Evolutionary conservation across 176 grass and related monocot species (phyloP).

Genomic region (Tuctoria greenei): DNA sequence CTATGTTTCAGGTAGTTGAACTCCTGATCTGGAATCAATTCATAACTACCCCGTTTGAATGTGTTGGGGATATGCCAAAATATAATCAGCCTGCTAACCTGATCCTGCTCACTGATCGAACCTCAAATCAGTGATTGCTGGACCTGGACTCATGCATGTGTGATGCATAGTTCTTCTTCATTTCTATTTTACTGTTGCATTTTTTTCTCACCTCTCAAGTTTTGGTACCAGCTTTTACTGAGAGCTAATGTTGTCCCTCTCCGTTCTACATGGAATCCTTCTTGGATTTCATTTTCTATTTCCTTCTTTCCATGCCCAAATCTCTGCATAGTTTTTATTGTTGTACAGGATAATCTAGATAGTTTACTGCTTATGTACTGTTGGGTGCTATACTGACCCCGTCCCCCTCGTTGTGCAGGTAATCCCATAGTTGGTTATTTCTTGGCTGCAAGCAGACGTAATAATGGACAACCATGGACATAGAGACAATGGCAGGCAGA

Average conservation of each 20-base stretch:
- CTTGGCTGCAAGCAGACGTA: constrained; percentile 42
- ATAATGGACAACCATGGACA: constrained; percentile 76
- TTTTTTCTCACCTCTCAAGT: background rate
- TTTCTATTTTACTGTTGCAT: background rate
- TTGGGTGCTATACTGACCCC: background rate
- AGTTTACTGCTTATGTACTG: background rate
- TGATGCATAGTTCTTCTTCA: background rate
- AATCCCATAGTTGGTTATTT: constrained; percentile 16
- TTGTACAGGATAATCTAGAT: background rate
- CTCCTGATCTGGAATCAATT: background rate
- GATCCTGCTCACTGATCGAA: background rate
- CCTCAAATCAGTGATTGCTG: background rate
- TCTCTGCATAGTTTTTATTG: background rate
- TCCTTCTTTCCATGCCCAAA: background rate
- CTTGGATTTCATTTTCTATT: background rate
- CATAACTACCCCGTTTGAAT: background rate
- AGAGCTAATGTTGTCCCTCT: background rate
- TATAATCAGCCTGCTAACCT: background rate
- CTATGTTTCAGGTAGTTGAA: background rate
- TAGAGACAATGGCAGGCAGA: constrained; percentile 83
- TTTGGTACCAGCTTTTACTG: background rate
- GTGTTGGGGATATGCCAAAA: background rate
- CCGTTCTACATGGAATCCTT: background rate
- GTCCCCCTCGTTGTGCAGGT: constrained; percentile 44
- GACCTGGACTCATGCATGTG: background rate